These are phyloP conservation scores for Elsinoe australis DNA, from an alignment of 2,329 filamentous ascomycete species.

Conservation along the genomic window DNA sequence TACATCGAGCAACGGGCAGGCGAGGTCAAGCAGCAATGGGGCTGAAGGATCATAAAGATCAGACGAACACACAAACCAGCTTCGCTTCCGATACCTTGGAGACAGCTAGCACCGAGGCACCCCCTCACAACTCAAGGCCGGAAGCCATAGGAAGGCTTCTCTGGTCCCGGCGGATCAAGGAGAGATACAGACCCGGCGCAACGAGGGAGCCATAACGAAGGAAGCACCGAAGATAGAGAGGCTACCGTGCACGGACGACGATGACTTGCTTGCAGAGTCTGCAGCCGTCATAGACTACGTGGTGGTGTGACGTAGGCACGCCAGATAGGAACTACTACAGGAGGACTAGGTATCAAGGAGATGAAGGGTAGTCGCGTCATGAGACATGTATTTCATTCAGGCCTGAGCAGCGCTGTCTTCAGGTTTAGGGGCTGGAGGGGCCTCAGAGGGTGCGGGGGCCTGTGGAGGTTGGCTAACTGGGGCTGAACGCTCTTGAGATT, in stretches of 20 bases:
- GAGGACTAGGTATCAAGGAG: not conserved
- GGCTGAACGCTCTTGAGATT: conserved; percentile 6
- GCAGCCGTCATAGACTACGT: too few relatives aligned
- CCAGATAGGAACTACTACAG: not conserved
- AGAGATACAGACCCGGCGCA: too few relatives aligned
- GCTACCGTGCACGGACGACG: too few relatives aligned
- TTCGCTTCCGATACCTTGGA: not conserved
- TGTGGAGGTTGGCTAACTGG: not conserved
- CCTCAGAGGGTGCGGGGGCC: not conserved
- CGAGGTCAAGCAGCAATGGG: conserved; percentile 7
- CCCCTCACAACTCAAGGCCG: too few relatives aligned
- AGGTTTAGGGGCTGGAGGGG: not conserved
- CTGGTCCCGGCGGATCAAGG: too few relatives aligned
- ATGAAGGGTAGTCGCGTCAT: not conserved
- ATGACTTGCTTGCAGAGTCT: too few relatives aligned
- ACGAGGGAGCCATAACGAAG: too few relatives aligned
- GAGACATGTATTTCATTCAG: not conserved
- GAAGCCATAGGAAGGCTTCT: too few relatives aligned
- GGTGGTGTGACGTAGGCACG: not conserved
- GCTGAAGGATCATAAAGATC: not conserved
- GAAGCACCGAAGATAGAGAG: too few relatives aligned
- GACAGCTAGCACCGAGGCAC: too few relatives aligned
- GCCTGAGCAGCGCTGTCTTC: conserved; percentile 11
- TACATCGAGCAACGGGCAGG: conserved; percentile 57
- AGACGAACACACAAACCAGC: not conserved